These are phyloP conservation scores for Entophlyctis luteolus DNA, from an alignment of 192 early-diverging fungal species.

Conservation along the genomic window DNA sequence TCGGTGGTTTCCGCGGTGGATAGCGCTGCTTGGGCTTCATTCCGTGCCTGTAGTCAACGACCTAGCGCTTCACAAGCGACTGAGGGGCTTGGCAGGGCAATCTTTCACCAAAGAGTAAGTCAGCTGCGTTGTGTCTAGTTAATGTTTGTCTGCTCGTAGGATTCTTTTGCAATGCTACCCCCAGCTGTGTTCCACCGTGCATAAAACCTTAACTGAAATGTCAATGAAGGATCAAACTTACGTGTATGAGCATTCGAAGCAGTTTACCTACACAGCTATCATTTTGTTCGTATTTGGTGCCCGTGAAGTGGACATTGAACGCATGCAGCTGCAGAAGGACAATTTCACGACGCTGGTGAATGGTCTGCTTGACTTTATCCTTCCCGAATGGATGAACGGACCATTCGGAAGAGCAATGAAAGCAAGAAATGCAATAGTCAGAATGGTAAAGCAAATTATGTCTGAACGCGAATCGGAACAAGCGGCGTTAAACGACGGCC, in stretches of 20 bases:
- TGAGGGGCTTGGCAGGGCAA: background rate
- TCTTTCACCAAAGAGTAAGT: background rate
- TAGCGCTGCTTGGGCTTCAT: background rate
- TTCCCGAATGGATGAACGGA: background rate
- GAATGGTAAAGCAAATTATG: background rate
- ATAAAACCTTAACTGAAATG: background rate
- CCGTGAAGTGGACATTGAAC: background rate
- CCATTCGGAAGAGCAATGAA: conserved; percentile 2
- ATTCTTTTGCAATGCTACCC: background rate
- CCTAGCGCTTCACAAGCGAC: background rate
- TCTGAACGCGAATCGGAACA: background rate
- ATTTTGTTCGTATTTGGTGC: background rate
- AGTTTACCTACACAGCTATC: conserved; percentile 23
- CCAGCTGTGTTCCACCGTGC: background rate
- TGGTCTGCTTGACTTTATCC: conserved; percentile 1
- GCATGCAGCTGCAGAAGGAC: background rate
- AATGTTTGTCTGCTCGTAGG: background rate
- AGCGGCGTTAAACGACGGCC: background rate
- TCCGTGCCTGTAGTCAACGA: background rate
- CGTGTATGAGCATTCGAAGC: background rate
- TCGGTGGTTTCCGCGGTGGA: background rate
- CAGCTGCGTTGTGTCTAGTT: background rate
- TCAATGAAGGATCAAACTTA: background rate
- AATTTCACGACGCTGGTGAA: background rate
- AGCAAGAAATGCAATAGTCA: background rate